A percentile compares a stretch with the other conserved stretches of the same genome.
phyloP scores from a whole-genome alignment of 139 green algal species.

The Zygnema cylindricum region DNA sequence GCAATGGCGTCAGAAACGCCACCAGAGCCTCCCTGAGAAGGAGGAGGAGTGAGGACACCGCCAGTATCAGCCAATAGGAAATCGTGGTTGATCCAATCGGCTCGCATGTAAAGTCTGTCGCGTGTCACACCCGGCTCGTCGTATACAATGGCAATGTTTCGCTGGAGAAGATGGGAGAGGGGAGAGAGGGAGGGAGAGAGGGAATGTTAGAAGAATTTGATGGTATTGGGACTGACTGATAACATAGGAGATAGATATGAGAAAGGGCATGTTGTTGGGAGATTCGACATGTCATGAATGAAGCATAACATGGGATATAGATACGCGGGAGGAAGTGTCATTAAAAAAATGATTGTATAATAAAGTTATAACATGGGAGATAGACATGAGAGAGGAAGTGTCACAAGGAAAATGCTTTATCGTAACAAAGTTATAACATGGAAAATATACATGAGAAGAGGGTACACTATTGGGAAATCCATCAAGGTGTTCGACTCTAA shows the following conservation, averaged over 20 bases:
- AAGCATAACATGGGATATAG: too few relatives aligned
- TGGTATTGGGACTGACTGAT: background rate
- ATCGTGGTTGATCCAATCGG: conserved; percentile 85
- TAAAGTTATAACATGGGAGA: too few relatives aligned
- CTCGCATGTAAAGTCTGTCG: conserved; percentile 89
- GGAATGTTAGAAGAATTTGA: background rate
- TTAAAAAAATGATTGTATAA: too few relatives aligned
- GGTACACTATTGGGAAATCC: too few relatives aligned
- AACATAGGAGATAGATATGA: background rate
- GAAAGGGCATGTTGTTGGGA: background rate
- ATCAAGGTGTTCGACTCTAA: too few relatives aligned
- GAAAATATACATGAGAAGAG: too few relatives aligned
- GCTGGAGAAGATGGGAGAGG: conserved; percentile 14
- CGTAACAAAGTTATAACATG: too few relatives aligned
- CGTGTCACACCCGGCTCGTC: conserved; percentile 91
- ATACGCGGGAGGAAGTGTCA: too few relatives aligned
- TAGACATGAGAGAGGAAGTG: too few relatives aligned
- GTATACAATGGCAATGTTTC: conserved; percentile 87
- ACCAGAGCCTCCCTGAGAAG: background rate
- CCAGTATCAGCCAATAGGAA: conserved; percentile 97
- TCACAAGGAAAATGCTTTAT: too few relatives aligned
- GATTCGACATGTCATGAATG: background rate
- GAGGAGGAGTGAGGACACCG: conserved; percentile 23
- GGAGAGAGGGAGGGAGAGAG: conserved; percentile 5
- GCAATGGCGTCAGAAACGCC: conserved; percentile 25